phyloP scores from a whole-genome alignment of 768 basidiomycete genomes.

The Amyloporia xantha region DNA sequence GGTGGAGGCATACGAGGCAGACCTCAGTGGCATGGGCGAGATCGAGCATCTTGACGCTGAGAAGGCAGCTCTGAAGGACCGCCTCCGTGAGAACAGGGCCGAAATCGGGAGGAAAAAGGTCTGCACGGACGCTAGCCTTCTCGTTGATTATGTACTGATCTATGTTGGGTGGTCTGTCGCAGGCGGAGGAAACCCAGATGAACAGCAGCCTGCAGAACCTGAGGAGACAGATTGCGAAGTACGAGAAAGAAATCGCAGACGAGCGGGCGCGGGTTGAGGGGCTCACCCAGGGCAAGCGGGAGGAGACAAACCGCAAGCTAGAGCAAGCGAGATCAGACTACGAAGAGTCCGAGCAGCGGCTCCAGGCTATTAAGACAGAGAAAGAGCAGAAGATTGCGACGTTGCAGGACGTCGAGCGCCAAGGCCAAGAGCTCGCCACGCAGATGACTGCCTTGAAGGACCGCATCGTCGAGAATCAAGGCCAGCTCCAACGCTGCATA shows the following conservation, averaged over 20 bases:
- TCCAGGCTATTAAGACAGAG: slow-evolving; percentile 6
- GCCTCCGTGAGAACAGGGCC: slow-evolving; percentile 42
- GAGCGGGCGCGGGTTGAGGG: slow-evolving; percentile 50
- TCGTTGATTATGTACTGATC: too few relatives aligned
- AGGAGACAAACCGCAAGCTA: slow-evolving; percentile 48
- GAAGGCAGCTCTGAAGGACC: slow-evolving; percentile 27
- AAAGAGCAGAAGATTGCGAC: slow-evolving; percentile 1
- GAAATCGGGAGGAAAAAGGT: slow-evolving; percentile 41
- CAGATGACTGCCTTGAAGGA: slow-evolving; percentile 29
- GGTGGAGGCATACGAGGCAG: slow-evolving; percentile 33
- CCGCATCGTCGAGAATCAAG: slow-evolving; percentile 40
- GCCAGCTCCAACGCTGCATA: slow-evolving; percentile 42
- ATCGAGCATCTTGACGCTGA: slow-evolving; percentile 35
- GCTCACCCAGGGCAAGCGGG: slow-evolving; percentile 56
- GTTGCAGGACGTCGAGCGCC: background rate
- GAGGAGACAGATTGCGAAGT: slow-evolving; percentile 28
- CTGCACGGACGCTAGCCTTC: slow-evolving; percentile 16
- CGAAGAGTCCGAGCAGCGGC: slow-evolving; percentile 29
- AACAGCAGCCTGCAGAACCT: too few relatives aligned
- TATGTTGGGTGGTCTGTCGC: too few relatives aligned
- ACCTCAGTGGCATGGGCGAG: slow-evolving; percentile 37
- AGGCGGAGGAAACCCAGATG: slow-evolving; percentile 51
- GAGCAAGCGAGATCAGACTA: slow-evolving; percentile 37
- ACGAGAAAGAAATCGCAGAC: slow-evolving; percentile 41
- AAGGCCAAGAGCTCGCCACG: slow-evolving; percentile 5